phyloP scores from a whole-genome alignment of 306 rosid genomes.

The Medicago truncatula region DNA sequence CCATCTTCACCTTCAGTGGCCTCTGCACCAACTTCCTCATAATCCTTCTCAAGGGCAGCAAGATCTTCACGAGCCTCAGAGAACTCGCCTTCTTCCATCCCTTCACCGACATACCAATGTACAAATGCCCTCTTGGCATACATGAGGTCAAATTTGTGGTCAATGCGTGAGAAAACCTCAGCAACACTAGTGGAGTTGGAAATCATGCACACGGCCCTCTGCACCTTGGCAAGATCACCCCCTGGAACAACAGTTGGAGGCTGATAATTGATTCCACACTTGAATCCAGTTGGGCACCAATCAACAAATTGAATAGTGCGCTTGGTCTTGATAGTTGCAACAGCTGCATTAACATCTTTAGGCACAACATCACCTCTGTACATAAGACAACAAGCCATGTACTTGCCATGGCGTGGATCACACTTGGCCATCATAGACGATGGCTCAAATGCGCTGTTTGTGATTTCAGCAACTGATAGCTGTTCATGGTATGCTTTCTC shows the following conservation, averaged over 20 bases:
- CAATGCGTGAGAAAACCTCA: conserved; percentile 62
- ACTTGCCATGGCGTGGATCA: conserved; percentile 61
- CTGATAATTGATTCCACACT: conserved; percentile 87
- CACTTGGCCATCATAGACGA: conserved; percentile 93
- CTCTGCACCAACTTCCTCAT: conserved; percentile 88
- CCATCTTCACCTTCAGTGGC: conserved; percentile 75
- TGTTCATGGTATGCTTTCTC: conserved; percentile 86
- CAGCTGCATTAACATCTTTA: conserved; percentile 87
- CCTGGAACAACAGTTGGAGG: conserved; percentile 93
- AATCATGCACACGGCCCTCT: conserved; percentile 89
- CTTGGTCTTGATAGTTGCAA: conserved; percentile 84
- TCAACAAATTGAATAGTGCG: conserved; percentile 82
- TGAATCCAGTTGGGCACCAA: conserved; percentile 93
- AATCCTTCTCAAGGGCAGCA: conserved; percentile 80
- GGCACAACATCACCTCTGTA: conserved; percentile 91
- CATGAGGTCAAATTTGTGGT: conserved; percentile 57
- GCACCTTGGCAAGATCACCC: conserved; percentile 86
- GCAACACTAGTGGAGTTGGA: conserved; percentile 83
- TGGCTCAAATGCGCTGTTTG: conserved; percentile 83
- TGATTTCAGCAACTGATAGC: conserved; percentile 82
- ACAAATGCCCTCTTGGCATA: conserved; percentile 75
- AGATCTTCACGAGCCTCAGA: conserved; percentile 93
- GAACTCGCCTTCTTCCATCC: conserved; percentile 94
- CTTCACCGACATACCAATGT: conserved; percentile 93
- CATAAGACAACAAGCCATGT: conserved; percentile 93